phyloP scores from a whole-genome alignment of 2,329 filamentous ascomycete genomes.

The Myriosclerotinia curreyana region DNA sequence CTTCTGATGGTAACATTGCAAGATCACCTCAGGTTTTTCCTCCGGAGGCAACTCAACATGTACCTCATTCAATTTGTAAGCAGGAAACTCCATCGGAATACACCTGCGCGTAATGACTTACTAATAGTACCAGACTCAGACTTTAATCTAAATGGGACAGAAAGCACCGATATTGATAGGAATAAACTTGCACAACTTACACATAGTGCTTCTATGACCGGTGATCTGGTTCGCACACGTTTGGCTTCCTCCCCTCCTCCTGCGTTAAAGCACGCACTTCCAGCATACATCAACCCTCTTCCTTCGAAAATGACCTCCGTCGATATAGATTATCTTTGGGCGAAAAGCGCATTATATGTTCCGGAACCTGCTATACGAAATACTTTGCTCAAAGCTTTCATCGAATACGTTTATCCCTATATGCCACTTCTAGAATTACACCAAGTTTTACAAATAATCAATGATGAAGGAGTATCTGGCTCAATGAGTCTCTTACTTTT shows the following conservation, averaged over 20 bases:
- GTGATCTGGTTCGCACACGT: constrained; percentile 33
- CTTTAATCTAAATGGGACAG: constrained; percentile 26
- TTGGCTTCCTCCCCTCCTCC: constrained; percentile 26
- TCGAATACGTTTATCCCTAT: constrained; percentile 89
- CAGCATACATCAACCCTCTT: constrained; percentile 73
- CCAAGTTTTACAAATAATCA: constrained; percentile 57
- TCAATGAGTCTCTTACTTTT: constrained; percentile 83
- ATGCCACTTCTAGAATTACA: constrained; percentile 81
- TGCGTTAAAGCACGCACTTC: constrained; percentile 43
- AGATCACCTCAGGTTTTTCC: neutral
- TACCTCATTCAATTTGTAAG: constrained; percentile 39
- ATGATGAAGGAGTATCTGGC: constrained; percentile 64
- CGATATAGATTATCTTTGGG: constrained; percentile 77
- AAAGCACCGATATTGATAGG: constrained; percentile 24
- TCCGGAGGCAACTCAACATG: constrained; percentile 25
- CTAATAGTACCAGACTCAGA: constrained; percentile 31
- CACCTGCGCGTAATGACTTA: neutral
- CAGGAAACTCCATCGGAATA: constrained; percentile 1
- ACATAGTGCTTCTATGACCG: constrained; percentile 34
- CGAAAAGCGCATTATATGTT: constrained; percentile 80
- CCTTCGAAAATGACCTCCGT: constrained; percentile 74
- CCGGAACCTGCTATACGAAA: constrained; percentile 69
- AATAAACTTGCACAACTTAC: constrained; percentile 23
- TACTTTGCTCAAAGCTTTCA: constrained; percentile 75
- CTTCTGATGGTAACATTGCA: neutral